Evolutionary conservation across 192 early-diverging fungal genomes (phyloP).

Genomic region (Allomyces macrogynus): DNA sequence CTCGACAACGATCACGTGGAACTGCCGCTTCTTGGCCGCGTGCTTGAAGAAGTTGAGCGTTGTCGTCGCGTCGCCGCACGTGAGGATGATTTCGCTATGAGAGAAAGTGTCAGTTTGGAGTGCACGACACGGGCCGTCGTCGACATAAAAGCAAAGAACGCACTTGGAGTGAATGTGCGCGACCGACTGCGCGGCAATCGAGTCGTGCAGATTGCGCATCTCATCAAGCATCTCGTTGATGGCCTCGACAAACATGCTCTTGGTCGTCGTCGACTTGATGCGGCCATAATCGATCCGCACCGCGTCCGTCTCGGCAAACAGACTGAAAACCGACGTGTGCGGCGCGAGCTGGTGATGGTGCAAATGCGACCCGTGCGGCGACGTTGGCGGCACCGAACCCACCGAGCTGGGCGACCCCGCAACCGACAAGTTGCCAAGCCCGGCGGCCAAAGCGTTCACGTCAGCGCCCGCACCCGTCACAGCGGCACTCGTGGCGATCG

Average conservation of each 20-base stretch:
- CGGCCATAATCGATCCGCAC: conserved; percentile 7
- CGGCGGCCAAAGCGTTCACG: neutral
- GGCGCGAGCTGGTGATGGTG: conserved; percentile 1
- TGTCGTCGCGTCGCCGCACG: conserved; percentile 65
- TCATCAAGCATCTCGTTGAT: conserved; percentile 80
- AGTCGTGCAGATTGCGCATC: conserved; percentile 50
- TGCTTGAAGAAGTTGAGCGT: conserved; percentile 67
- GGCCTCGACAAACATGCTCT: conserved; percentile 54
- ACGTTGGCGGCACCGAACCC: conserved; percentile 2
- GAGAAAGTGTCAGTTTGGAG: conserved; percentile 1
- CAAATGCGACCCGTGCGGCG: conserved; percentile 6
- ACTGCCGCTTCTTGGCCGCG: conserved; percentile 65
- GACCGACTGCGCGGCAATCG: conserved; percentile 63
- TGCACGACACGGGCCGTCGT: neutral
- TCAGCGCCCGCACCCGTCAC: neutral
- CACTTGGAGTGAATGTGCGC: conserved; percentile 90
- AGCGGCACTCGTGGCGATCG: neutral
- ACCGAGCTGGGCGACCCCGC: conserved; percentile 6
- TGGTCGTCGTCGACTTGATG: conserved; percentile 17
- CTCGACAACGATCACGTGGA: conserved; percentile 90
- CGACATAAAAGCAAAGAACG: conserved; percentile 9
- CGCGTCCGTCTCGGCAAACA: conserved; percentile 8
- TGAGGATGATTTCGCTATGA: conserved; percentile 83
- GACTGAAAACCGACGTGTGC: conserved; percentile 2
- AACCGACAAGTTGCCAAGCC: neutral